phyloP scores from a whole-genome alignment of 305 asterid species.

The Plantago lanceolata region DNA sequence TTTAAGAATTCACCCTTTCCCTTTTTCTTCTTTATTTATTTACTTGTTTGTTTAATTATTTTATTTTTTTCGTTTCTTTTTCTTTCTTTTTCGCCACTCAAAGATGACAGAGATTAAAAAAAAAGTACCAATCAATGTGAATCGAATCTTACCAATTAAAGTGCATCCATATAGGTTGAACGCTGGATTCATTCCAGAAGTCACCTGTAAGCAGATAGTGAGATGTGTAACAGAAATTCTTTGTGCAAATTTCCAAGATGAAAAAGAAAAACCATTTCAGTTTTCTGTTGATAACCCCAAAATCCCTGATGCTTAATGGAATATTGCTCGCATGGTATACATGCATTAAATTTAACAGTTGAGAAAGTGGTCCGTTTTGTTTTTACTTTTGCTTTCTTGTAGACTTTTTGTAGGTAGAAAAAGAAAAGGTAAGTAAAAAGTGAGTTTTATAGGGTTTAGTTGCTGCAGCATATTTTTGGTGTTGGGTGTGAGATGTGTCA shows the following conservation, averaged over 20 bases:
- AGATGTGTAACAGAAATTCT: slow-evolving; percentile 13
- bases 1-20: too few species aligned
- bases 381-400: not conserved
- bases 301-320: not conserved
- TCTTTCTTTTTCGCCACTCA: too few species aligned
- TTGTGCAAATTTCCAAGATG: slow-evolving; percentile 6
- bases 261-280: not conserved
- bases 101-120: slow-evolving; percentile 4
- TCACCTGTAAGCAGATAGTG: slow-evolving; percentile 48
- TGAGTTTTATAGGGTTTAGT: not conserved
- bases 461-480: too few species aligned
- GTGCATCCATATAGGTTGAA: slow-evolving; percentile 80
- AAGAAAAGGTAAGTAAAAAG: not conserved
- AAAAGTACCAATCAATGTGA: slow-evolving; percentile 1
- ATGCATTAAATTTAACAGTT: not conserved
- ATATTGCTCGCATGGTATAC: not conserved
- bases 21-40: too few species aligned
- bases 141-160: slow-evolving; percentile 53
- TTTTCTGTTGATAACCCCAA: slow-evolving; percentile 2
- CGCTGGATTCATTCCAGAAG: slow-evolving; percentile 90
- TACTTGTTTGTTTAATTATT: too few species aligned
- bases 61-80: too few species aligned
- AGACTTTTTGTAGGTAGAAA: not conserved
- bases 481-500: too few species aligned
- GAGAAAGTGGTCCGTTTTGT: too few species aligned